Evolutionary conservation across 139 green algal genomes (phyloP), one percentile per base, ranked within the genome.

Genomic region (Volvox africanus): DNA sequence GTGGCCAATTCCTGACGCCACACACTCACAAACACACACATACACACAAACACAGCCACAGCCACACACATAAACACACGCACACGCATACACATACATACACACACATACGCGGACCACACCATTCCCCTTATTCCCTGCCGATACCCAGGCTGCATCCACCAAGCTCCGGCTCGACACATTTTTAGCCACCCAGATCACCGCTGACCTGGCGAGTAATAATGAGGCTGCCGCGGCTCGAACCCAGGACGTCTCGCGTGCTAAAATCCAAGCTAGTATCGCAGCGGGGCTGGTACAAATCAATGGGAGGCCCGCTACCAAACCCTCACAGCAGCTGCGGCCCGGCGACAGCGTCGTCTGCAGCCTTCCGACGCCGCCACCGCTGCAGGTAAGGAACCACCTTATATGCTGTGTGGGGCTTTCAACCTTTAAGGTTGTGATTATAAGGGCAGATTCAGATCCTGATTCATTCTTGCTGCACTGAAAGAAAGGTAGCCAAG

Each of bases 271-370:
- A 80, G 92, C 92, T 0, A 94, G 91, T 82, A 97, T 98, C 83
- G 94, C 95, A 22, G 83, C 88, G 0, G 96, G 96, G 21, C 76
- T 93, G 28, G 95, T 98, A 11, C 55, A 6, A 0, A 91, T 99
- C 21, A 98, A 99, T 79, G 93, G 95, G 26, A 32, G 55, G 11
- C 65, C 82, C 37, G 88, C 89, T 21, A 55, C 62, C 32, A 97
- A 98, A 91, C 90, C 95, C 0, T 94, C 93, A 1, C 71, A 86
- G 18, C 33, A 55, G 1, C 89, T 98, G 13, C 86, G 77, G 21
- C 30, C 86, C 1, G 97, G 97, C 0, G 97, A 99, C 91, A 20
- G 76, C 1, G 92, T 99, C 12, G 37, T 33, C 0, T 95, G 89
- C 87, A 32, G 2, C 26, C 69, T 99, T 61, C 89, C 92, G 73